Conservation (phyloP, 768 basidiomycete genomes). For the Psilocybe sp. region DNA sequence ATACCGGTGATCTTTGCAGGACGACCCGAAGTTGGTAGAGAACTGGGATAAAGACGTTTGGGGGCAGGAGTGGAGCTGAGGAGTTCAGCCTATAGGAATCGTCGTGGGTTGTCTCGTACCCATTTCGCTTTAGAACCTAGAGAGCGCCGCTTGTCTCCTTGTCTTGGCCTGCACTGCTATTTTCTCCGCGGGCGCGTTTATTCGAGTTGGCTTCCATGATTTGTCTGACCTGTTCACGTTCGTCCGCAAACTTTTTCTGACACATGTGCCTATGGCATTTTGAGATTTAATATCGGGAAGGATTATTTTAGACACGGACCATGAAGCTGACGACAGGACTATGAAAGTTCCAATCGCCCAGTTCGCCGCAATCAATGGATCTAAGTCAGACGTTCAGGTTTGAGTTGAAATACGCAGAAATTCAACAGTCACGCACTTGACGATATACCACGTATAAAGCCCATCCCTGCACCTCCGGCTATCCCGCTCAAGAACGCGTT, state of each 20-base stretch:
- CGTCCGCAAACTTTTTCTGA: slow-evolving; percentile 50
- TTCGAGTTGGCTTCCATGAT: slow-evolving; percentile 59
- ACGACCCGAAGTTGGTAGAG: slow-evolving; percentile 70
- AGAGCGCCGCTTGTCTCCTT: neutral
- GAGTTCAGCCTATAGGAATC: neutral
- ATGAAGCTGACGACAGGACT: slow-evolving; percentile 63
- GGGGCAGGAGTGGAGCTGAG: slow-evolving; percentile 35
- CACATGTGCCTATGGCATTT: slow-evolving; percentile 54
- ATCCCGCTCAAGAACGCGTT: slow-evolving; percentile 76
- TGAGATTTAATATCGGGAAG: neutral
- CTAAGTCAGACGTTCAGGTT: slow-evolving; percentile 27
- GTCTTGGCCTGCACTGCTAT: slow-evolving; percentile 14
- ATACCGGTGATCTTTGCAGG: slow-evolving; percentile 29
- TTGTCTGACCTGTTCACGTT: slow-evolving; percentile 51
- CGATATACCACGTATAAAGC: slow-evolving; percentile 67
- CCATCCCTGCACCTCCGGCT: slow-evolving; percentile 75
- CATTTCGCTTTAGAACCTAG: neutral
- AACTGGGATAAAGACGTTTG: slow-evolving; percentile 72
- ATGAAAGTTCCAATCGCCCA: slow-evolving; percentile 80
- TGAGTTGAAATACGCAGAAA: neutral
- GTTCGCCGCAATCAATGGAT: slow-evolving; percentile 63
- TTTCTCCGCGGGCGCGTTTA: slow-evolving; percentile 43
- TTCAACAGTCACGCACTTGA: slow-evolving; percentile 46
- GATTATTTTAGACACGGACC: slow-evolving; percentile 41
- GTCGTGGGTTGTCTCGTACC: neutral